These are phyloP conservation scores for Alnus glutinosa DNA, from an alignment of 306 rosid genomes.

Conservation along the genomic window DNA sequence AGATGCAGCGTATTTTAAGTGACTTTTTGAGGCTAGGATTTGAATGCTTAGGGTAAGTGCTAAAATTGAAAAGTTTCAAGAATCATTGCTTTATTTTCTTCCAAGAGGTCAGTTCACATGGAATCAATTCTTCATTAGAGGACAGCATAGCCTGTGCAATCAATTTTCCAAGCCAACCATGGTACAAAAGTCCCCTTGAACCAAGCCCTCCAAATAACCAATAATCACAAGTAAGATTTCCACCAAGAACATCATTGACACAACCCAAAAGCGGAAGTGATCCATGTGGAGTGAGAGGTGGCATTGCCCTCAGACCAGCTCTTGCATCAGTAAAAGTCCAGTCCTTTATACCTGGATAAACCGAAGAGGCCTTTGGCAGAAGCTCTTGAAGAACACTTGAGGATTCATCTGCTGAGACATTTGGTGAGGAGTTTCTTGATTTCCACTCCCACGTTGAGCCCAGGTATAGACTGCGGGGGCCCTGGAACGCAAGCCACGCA, in stretches of 20 bases:
- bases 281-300: slow-evolving; percentile 76
- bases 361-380: slow-evolving; percentile 64
- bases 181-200: slow-evolving; percentile 88
- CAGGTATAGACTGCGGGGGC: slow-evolving; percentile 55
- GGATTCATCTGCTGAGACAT: slow-evolving; percentile 64
- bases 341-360: slow-evolving; percentile 67
- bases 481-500: slow-evolving; percentile 84
- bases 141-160: slow-evolving; percentile 73
- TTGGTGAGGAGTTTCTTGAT: slow-evolving; percentile 64
- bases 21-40: neutral
- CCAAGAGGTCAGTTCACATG: slow-evolving; percentile 80
- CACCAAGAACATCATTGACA: slow-evolving; percentile 54
- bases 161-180: slow-evolving; percentile 89
- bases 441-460: slow-evolving; percentile 98
- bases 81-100: slow-evolving; percentile 33
- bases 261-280: slow-evolving; percentile 92
- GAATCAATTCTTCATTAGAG: slow-evolving; percentile 61
- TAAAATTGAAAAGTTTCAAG: neutral
- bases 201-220: slow-evolving; percentile 96
- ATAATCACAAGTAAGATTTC: slow-evolving; percentile 46
- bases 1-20: too few relatives aligned
- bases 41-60: neutral
- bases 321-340: slow-evolving; percentile 72
- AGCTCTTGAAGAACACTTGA: slow-evolving; percentile 62
- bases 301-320: slow-evolving; percentile 98